Base-by-base conservation (phyloP, 805 yeast species). In the Pichia paraexigua region DNA sequence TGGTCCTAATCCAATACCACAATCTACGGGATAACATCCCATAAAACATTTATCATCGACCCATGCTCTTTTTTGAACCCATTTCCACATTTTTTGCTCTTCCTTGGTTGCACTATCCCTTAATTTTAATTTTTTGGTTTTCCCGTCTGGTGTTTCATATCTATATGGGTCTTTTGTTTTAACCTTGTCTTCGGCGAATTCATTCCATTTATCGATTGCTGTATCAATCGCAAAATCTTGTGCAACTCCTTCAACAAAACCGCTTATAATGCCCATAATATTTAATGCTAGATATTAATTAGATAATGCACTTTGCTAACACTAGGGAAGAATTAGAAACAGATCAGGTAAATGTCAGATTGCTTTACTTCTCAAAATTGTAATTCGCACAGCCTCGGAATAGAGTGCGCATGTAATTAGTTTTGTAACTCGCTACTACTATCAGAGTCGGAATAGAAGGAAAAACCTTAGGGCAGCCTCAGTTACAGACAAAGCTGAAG, bases 1-100 rank as follows among this genome's bases (percentile, higher is more conserved):
- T 1, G 96, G 94, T 1, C 85, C 92, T 61, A 84, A 66, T 0
- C 97, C 97, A 20, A 86, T 59, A 1, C 94, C 92, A 57, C 88
- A 76, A 67, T 82, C 90, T 57, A 78, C 73, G 13, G 86, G 83
- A 45, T 82, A 83, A 56, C 91, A 83, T 0, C 96, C 96, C 64
- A 86, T 73, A 60, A 88, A 78, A 63, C 95, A 87, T 57, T 78
- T 77, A 64, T 92, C 98, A 63, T 92, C 90, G 17, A 76, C 61
- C 97, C 97, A 91, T 0, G 97, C 97, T 54, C 79, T 76, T 47
- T 70, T 74, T 61, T 84, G 91, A n/a, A 90, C 71, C 25, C 65
- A 69, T 62, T 83, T 85, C 95, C 94, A 92, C 9, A 75, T 70
- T 58, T 78, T 77, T 45, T 75, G 78, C 56, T 89, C 94, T 40